Evolutionary conservation across 176 grass and related monocot species (phyloP), one percentile per base, ranked within the genome.

Genomic region (Coix lacrymajobi): DNA sequence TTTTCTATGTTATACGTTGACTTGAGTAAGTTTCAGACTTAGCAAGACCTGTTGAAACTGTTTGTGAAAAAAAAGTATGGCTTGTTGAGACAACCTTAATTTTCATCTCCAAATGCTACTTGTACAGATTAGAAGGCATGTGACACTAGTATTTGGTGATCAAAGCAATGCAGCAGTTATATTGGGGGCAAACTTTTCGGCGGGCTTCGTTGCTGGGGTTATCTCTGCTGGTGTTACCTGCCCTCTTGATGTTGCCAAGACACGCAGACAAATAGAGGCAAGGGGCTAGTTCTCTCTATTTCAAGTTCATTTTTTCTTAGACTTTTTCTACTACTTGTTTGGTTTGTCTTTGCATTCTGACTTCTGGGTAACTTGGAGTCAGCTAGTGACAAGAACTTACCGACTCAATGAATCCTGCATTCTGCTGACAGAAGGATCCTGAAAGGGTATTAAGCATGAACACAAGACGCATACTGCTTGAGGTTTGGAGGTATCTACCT

Each of bases 181-280:
- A 71, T 62, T 93, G 66, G 95, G 81, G 25, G 84, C 84, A 70
- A 98, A 98, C 70, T 93, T 98, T 82, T 89, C 89, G 26, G 84
- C 95, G 0, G 95, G 92, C 62, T 95, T 95, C 81, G 72, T 88
- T 91, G 92, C 95, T 77, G 92, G 95, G 61, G 36, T 92, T 76
- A 74, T 98, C 76, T 91, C 95, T 62, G 82, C 95, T 69, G 92
- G 86, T 31, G 90, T 76, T 58, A 98, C 95, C 46, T 93, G 90
- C 72, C 95, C 95, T 91, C 88, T 95, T 11, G 92, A 98, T 95
- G 95, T 98, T 51, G 95, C 92, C 45, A 98, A 95, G 72, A 98
- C 95, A 52, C 83, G 95, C 45, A 86, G 88, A 85, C 95, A 95
- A 68, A 98, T 98, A 84, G 95, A 98, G 90, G 92, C 76, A 85